Base-by-base conservation (phyloP, 2,329 filamentous ascomycete genomes). In the Penicillium sp. region DNA sequence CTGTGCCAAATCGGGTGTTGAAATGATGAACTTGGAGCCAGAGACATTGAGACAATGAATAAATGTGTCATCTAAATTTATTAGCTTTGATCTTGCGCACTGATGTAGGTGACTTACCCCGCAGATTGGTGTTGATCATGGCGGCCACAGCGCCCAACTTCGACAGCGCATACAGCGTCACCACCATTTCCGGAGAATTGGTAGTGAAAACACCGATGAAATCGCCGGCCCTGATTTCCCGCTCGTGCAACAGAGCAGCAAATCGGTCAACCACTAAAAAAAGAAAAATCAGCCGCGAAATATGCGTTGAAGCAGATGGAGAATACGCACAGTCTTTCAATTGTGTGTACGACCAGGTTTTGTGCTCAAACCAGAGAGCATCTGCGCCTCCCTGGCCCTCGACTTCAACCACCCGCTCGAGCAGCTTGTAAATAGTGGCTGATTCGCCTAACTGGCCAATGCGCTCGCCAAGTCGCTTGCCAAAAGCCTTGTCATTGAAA, bases 131-230 rank as follows among this genome's bases (percentile, higher is more conserved):
- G 60, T 82, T 82, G 26, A 82, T 75, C 58, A 82, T 68, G 3
- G 77, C 78, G 37, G 74, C 71, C 6, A 79, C 73, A 14, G 75
- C 78, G 19, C 79, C 78, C 35, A 82, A 56, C 57, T 79, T 80
- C 0, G 77, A 74, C n/a, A 81, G 65, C 1, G 79, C 79, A 46
- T 78, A 72, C 14, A 77, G 68, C 1, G 69, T 68, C 19, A 80
- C 69, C 2, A 80, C 71, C 77, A 81, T 80, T 60, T 81, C 80
- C 0, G 78, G 79, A 0, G 78, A 81, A 59, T 82, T 82, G 13
- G 72, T 77, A 48, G 74, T 79, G 66, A 80, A 82, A 2, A 81
- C 72, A 4, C 73, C 78, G 16, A 82, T 74, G 45, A 74, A 75
- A 57, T 81, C 78, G 2, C 75, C 75, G 0, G 70, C 53, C 27